Percentiles rank a stretch among this genome's conserved stretches.
phyloP scores from a whole-genome alignment of 257 asterid species.

The Fraxinus cuspidata region DNA sequence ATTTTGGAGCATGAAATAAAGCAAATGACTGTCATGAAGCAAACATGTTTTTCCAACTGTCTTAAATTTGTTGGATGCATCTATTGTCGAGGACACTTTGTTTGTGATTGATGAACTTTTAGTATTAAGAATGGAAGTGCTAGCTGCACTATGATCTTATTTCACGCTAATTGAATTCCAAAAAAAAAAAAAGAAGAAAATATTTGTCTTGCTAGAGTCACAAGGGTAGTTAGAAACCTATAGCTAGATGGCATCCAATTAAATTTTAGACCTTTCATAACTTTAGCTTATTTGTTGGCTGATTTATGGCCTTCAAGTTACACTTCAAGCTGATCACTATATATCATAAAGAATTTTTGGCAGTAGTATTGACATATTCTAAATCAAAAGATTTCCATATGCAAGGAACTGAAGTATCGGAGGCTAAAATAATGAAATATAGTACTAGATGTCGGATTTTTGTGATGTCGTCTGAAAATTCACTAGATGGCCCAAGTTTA shows the following conservation, averaged over 20 bases:
- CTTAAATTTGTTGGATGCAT: not conserved
- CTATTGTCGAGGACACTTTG: not conserved
- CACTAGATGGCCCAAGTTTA: not conserved
- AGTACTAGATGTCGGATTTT: not conserved
- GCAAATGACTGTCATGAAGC: not conserved
- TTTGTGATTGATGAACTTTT: not conserved
- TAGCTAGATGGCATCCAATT: not conserved
- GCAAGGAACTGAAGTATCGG: not conserved
- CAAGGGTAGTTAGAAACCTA: not conserved
- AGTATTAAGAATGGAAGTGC: not conserved
- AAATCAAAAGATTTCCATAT: not conserved
- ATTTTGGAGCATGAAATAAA: conserved; percentile 4
- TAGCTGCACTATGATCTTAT: not conserved
- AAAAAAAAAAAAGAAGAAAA: not conserved
- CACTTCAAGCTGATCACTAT: not conserved
- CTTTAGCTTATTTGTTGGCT: not conserved
- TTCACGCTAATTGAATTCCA: not conserved
- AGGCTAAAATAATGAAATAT: not conserved
- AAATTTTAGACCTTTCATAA: too few species aligned
- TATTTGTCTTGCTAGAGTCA: not conserved
- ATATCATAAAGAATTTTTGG: not conserved
- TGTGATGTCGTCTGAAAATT: not conserved
- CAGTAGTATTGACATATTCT: not conserved
- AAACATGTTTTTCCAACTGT: not conserved
- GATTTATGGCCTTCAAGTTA: not conserved